Conservation (phyloP, 129 eudicot species). For the Erigeron canadensis region DNA sequence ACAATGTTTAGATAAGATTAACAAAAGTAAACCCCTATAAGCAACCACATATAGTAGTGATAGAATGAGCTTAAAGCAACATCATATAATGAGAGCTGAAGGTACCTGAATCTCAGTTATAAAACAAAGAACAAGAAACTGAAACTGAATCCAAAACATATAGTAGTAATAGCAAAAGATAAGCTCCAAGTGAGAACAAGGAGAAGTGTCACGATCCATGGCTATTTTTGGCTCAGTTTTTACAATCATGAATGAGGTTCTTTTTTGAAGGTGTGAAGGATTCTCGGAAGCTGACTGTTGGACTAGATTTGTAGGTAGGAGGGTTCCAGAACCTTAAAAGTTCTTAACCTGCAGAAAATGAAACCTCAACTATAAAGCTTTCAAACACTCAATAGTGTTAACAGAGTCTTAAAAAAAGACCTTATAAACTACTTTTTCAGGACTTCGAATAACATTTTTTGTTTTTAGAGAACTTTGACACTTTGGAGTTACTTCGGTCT, state of each 20-base stretch:
- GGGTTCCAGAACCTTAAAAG: background rate
- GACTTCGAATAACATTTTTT: no score
- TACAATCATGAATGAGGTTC: background rate
- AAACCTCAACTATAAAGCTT: background rate
- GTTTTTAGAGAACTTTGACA: no score
- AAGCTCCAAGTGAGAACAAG: background rate
- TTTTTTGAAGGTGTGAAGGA: constrained; percentile 18
- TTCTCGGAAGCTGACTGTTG: constrained; percentile 24
- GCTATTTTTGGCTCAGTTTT: background rate
- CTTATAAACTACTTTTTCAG: no score
- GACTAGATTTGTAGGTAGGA: constrained; percentile 30
- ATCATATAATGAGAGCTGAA: no score
- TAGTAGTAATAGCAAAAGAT: constrained; percentile 9
- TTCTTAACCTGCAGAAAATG: no score
- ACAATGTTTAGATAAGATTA: no score
- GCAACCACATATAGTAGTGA: no score
- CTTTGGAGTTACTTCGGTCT: no score
- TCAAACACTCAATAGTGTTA: no score
- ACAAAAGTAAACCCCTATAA: no score
- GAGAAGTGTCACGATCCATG: constrained; percentile 24
- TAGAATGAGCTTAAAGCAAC: no score
- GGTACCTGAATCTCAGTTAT: constrained; percentile 11
- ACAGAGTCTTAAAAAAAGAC: no score
- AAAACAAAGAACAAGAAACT: background rate
- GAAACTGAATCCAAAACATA: background rate